Conservation (phyloP, 371 early-diverging fungal genomes). For the Parasitella parasitica region DNA sequence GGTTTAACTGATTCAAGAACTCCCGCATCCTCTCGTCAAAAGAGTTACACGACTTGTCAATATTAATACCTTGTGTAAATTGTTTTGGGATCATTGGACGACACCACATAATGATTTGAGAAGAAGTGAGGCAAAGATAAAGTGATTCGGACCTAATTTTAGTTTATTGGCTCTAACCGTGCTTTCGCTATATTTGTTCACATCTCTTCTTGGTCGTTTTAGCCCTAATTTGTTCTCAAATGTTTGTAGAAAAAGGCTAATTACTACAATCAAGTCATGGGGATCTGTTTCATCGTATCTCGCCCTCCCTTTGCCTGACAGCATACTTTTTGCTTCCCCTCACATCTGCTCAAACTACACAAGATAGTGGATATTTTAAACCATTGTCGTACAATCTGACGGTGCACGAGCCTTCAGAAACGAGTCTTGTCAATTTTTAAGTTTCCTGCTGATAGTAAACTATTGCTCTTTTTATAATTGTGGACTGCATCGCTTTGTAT, state of each 20-base stretch:
- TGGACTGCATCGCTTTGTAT: neutral
- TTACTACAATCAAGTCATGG: neutral
- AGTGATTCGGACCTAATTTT: neutral
- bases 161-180: neutral
- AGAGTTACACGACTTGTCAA: slow-evolving; percentile 24
- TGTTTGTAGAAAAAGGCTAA: neutral
- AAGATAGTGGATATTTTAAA: too few species aligned
- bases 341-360: too few species aligned
- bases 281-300: neutral
- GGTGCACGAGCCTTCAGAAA: slow-evolving; percentile 30
- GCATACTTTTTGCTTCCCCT: too few species aligned
- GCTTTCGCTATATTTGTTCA: slow-evolving; percentile 15
- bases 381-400: neutral
- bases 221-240: too few species aligned
- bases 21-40: neutral
- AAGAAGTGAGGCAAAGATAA: neutral
- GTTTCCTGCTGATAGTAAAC: neutral
- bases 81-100: neutral
- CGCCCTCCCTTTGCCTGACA: neutral
- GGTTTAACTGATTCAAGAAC: slow-evolving; percentile 8
- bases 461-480: neutral
- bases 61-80: neutral
- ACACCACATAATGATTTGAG: too few species aligned
- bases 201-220: too few species aligned
- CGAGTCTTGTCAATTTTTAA: neutral